These are phyloP conservation scores for Solanum appendiculatum DNA, from an alignment of 257 asterid genomes.

Conservation along the genomic window DNA sequence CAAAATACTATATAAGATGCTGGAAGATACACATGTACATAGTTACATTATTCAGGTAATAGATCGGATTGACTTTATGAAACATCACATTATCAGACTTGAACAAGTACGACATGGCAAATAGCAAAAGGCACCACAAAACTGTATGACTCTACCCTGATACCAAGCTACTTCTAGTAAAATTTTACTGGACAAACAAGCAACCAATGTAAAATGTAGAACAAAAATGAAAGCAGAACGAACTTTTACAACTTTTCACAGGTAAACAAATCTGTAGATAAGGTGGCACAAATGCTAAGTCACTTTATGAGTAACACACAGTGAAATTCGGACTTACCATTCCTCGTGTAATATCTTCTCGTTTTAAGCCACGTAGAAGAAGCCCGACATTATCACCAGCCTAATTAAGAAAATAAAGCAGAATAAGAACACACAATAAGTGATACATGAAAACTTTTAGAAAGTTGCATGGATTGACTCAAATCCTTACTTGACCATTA, in stretches of 20 bases:
- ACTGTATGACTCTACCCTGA: background rate
- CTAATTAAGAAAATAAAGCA: conserved; percentile 26
- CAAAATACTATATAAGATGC: background rate
- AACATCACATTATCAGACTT: background rate
- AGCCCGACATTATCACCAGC: conserved; percentile 99
- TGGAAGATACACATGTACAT: background rate
- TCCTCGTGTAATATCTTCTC: conserved; percentile 87
- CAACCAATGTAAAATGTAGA: background rate
- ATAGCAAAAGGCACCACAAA: background rate
- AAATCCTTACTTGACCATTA: conserved; percentile 63
- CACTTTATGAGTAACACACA: background rate
- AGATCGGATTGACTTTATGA: background rate
- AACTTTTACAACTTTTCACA: background rate
- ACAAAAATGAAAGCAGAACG: background rate
- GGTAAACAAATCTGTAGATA: background rate
- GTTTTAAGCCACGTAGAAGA: conserved; percentile 91
- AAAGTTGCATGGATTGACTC: background rate
- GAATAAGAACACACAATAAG: background rate
- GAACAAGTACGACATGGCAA: background rate
- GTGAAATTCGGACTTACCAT: conserved; percentile 46
- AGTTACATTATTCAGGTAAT: background rate
- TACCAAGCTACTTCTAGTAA: background rate
- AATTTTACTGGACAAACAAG: background rate
- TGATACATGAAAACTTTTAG: background rate
- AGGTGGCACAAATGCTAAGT: background rate